Conservation (phyloP, 495 filamentous ascomycete genomes). For the Penicillium bialowiezense region DNA sequence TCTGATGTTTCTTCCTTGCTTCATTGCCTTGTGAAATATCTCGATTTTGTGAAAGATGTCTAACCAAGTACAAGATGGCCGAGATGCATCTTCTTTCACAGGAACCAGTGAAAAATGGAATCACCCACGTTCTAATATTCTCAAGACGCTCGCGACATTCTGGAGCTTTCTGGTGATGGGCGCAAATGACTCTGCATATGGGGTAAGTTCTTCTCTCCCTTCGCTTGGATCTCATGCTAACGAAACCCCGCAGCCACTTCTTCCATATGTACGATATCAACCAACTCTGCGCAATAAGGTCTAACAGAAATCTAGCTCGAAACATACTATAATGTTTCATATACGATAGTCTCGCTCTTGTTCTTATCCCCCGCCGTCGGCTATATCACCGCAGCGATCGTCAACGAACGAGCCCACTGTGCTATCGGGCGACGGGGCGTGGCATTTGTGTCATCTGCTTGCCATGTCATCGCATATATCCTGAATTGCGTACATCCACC, state of each 20-base stretch:
- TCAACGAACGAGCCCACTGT: constrained; percentile 52
- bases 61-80: neutral
- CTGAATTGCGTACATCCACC: constrained; percentile 55
- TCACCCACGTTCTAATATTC: constrained; percentile 58
- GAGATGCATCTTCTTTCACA: neutral
- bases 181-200: constrained; percentile 73
- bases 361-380: constrained; percentile 58
- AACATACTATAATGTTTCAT: constrained; percentile 51
- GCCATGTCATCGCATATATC: constrained; percentile 59
- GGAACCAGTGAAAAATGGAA: constrained; percentile 54
- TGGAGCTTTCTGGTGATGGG: constrained; percentile 74
- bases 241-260: constrained; percentile 47
- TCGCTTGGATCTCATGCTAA: neutral
- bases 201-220: constrained; percentile 46
- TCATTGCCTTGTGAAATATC: neutral
- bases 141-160: constrained; percentile 58
- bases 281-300: too few species aligned
- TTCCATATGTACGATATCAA: constrained; percentile 43
- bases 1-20: neutral
- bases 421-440: constrained; percentile 70
- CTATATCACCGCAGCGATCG: constrained; percentile 49
- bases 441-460: constrained; percentile 58
- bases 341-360: constrained; percentile 54
- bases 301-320: constrained; percentile 41
- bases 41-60: neutral